Conservation (phyloP, 2,329 filamentous ascomycete genomes). For the Fusarium paranaense region DNA sequence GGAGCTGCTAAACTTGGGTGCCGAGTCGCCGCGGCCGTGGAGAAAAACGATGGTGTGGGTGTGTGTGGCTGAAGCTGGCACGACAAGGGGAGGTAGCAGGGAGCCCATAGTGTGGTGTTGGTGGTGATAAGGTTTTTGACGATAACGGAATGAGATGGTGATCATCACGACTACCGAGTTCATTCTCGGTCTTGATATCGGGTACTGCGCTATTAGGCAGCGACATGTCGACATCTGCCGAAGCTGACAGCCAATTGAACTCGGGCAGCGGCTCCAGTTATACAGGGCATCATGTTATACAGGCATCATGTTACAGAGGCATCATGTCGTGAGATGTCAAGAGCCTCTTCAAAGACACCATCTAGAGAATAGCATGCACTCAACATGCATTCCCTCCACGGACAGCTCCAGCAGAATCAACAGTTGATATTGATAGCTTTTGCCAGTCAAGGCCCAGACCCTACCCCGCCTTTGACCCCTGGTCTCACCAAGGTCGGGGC, state of each 20-base stretch:
- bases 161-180: background rate
- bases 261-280: background rate
- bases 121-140: background rate
- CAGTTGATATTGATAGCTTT: background rate
- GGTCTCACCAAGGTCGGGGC: background rate
- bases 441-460: background rate
- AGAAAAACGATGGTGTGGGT: constrained; percentile 59
- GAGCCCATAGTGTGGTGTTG: background rate
- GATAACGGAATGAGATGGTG: background rate
- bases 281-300: background rate
- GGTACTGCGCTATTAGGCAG: background rate
- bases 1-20: constrained; percentile 47
- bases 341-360: background rate
- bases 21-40: constrained; percentile 58
- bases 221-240: background rate
- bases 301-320: background rate
- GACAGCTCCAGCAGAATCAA: background rate
- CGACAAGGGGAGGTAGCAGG: background rate
- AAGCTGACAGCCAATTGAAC: background rate
- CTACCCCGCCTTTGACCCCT: background rate
- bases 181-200: background rate
- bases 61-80: constrained; percentile 37
- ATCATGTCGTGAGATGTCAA: background rate
- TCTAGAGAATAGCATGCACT: background rate
- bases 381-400: background rate